Evolutionary conservation across 306 rosid genomes (phyloP).

Genomic region (Gynostemma pentaphyllum): DNA sequence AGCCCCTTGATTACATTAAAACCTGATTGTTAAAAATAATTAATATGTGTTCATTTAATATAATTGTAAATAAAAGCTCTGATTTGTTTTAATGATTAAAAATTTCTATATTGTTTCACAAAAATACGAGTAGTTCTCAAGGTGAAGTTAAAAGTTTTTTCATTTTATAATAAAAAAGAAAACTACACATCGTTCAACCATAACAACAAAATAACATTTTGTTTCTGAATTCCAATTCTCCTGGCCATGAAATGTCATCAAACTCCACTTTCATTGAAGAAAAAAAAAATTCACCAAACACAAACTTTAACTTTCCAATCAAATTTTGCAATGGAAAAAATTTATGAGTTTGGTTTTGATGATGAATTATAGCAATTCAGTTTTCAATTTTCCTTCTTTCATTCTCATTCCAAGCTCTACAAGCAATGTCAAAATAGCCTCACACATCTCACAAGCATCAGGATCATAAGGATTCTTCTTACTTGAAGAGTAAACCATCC

Average conservation of each 20-base stretch:
- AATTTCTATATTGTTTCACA: neutral
- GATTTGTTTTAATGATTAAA: no score
- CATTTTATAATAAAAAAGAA: neutral
- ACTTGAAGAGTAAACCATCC: conserved; percentile 75
- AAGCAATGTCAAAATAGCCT: conserved; percentile 54
- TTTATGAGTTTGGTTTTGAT: neutral
- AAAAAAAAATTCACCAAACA: neutral
- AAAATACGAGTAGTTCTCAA: neutral
- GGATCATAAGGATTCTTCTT: conserved; percentile 35
- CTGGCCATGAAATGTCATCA: neutral
- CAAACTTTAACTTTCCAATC: no score
- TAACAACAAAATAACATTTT: neutral
- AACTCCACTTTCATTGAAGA: no score
- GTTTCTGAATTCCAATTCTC: neutral
- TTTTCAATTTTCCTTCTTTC: conserved; percentile 5
- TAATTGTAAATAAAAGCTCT: no score
- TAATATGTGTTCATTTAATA: no score
- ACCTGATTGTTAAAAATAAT: no score
- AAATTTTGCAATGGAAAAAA: neutral
- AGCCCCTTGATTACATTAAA: no score
- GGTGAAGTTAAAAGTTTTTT: neutral
- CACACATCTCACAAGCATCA: conserved; percentile 71
- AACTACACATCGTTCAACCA: neutral
- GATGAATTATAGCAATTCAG: neutral
- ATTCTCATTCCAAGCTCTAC: conserved; percentile 52